These are phyloP conservation scores for Nigrospora osmanthi DNA, from an alignment of 2,329 filamentous ascomycete species.

Conservation along the genomic window DNA sequence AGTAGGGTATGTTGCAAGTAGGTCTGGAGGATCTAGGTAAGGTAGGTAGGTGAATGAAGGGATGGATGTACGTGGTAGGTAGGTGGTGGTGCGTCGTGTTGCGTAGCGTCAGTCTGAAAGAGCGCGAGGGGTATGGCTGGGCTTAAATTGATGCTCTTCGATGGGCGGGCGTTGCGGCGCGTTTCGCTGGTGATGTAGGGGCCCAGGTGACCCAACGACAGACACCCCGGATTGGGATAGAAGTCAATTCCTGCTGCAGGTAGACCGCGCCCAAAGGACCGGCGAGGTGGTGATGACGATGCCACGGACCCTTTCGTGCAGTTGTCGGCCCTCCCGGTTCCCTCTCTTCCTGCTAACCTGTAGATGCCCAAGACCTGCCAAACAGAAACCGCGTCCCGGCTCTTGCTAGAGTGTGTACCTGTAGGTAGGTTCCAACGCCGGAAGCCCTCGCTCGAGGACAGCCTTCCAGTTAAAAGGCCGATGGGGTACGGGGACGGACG, in stretches of 20 bases:
- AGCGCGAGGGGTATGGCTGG: not conserved
- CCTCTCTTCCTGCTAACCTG: too few species aligned
- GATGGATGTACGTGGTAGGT: not conserved
- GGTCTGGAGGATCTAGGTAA: not conserved
- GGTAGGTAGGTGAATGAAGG: not conserved
- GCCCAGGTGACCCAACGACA: not conserved
- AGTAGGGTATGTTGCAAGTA: too few species aligned
- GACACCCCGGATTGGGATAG: not conserved
- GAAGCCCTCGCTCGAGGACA: too few species aligned
- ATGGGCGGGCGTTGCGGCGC: not conserved
- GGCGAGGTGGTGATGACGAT: constrained; percentile 1
- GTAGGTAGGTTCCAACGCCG: too few species aligned
- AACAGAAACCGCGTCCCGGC: too few species aligned
- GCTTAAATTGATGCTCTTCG: not conserved
- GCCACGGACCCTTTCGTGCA: too few species aligned
- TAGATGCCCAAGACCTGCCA: too few species aligned
- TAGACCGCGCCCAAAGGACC: not conserved
- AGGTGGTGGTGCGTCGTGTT: not conserved
- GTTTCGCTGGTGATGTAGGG: not conserved
- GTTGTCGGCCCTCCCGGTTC: too few species aligned
- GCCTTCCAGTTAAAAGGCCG: too few species aligned
- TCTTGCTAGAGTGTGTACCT: too few species aligned
- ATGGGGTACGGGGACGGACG: too few species aligned
- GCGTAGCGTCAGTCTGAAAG: not conserved
- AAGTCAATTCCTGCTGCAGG: constrained; percentile 2